phyloP scores from a whole-genome alignment of 75 land plant genomes.

The Cryptomeria japonica region DNA sequence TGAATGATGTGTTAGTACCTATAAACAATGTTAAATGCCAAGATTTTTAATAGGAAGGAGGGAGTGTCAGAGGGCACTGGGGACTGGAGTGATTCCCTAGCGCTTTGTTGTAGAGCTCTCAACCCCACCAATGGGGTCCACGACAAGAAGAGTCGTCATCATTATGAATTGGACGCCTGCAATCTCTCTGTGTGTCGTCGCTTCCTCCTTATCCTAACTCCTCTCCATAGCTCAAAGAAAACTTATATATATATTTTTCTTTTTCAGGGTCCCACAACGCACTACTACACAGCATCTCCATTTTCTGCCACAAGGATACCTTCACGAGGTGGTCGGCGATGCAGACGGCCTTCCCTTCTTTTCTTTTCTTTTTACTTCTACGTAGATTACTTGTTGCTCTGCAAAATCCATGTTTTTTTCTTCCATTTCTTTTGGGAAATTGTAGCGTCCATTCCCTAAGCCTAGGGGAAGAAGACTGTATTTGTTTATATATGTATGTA shows the following conservation, averaged over 20 bases:
- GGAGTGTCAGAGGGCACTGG: not conserved
- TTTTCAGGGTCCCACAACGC: constrained; percentile 1
- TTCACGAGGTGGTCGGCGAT: constrained; percentile 9
- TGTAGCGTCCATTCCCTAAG: no score
- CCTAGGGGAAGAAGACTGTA: not conserved
- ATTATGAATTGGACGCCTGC: not conserved
- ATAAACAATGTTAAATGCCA: not conserved
- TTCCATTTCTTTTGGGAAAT: not conserved
- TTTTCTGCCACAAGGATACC: constrained; percentile 1
- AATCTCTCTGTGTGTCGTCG: not conserved
- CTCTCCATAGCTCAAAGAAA: not conserved
- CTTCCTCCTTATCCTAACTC: not conserved
- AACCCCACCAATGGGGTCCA: not conserved
- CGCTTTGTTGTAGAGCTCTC: not conserved
- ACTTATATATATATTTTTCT: no score
- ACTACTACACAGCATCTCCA: not conserved
- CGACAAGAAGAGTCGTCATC: not conserved
- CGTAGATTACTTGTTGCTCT: not conserved
- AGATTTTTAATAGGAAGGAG: not conserved
- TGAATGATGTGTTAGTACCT: no score
- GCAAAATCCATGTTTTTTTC: no score
- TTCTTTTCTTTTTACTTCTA: not conserved
- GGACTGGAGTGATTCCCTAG: not conserved
- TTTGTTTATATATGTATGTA: no score
- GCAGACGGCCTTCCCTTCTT: not conserved